Conservation (phyloP, 768 basidiomycete species). For the Rhodotorula toruloides region DNA sequence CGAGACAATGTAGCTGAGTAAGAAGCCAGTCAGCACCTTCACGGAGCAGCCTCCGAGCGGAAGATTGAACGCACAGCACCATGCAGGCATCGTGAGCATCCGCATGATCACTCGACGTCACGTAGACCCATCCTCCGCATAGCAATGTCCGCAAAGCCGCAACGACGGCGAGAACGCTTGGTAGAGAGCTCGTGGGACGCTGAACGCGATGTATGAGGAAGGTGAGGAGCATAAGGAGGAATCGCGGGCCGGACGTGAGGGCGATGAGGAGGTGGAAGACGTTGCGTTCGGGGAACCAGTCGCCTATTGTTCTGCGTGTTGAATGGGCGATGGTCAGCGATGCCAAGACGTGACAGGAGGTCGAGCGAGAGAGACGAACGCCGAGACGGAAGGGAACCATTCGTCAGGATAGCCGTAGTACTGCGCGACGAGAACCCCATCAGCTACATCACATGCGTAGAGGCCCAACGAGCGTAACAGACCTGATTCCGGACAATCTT, state of each 20-base stretch:
- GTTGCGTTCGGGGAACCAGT: constrained; percentile 73
- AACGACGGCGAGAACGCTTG: constrained; percentile 56
- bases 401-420: constrained; percentile 69
- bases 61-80: constrained; percentile 52
- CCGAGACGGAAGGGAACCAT: constrained; percentile 78
- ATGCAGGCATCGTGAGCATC: constrained; percentile 80
- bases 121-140: constrained; percentile 88
- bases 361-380: constrained; percentile 19
- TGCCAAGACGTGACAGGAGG: not conserved
- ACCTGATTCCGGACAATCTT: constrained; percentile 80
- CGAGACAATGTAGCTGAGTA: constrained; percentile 61
- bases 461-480: not conserved
- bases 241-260: constrained; percentile 57
- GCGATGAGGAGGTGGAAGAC: constrained; percentile 71
- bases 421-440: not conserved
- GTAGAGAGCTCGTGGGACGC: constrained; percentile 49
- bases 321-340: not conserved
- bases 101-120: constrained; percentile 75
- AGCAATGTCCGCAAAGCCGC: constrained; percentile 69
- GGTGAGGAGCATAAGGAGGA: constrained; percentile 45
- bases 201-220: constrained; percentile 41
- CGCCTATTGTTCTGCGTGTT: constrained; percentile 61
- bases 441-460: not conserved
- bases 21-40: not conserved
- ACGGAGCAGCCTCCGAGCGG: not conserved